A percentile compares a stretch with the other conserved stretches of the same genome.
Evolutionary conservation across 1,139 yeast genomes (phyloP).

Genomic region (Kodamaea anthophila): DNA sequence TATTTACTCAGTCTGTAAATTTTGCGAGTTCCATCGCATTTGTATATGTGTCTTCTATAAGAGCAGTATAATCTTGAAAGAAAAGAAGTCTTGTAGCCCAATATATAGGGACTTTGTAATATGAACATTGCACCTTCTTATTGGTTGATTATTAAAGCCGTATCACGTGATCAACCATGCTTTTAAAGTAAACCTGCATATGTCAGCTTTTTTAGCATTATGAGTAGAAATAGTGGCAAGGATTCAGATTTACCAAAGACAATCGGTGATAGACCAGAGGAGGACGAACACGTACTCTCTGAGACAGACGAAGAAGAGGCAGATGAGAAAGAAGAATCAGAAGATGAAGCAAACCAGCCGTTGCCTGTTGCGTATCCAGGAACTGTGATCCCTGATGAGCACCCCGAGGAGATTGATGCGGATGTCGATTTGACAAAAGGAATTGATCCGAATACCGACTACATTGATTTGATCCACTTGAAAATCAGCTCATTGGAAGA

Average conservation of each 20-base stretch:
- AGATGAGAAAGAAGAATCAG: constrained; percentile 19
- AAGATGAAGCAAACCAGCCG: constrained; percentile 22
- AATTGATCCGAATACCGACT: constrained; percentile 55
- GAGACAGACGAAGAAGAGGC: constrained; percentile 18
- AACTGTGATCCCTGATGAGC: constrained; percentile 50
- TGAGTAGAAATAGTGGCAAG: constrained; percentile 1
- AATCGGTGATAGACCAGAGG: constrained; percentile 8
- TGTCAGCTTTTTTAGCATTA: neutral
- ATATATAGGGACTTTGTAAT: neutral
- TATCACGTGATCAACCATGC: neutral
- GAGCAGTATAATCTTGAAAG: too few relatives aligned
- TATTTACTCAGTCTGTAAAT: too few relatives aligned
- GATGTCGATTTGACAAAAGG: constrained; percentile 59
- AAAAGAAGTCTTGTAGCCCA: neutral
- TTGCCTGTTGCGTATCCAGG: constrained; percentile 40
- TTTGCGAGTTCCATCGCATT: too few relatives aligned
- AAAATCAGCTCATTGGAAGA: constrained; percentile 66
- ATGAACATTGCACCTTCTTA: neutral
- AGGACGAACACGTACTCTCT: constrained; percentile 8
- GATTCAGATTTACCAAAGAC: constrained; percentile 9
- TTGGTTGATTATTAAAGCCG: constrained; percentile 1
- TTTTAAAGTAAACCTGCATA: too few relatives aligned
- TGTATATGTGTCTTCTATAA: too few relatives aligned
- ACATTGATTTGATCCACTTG: constrained; percentile 72
- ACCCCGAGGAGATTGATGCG: constrained; percentile 41